Conservation (phyloP, 2,329 filamentous ascomycete genomes). For the Arthrobotrys pseudoclavata region DNA sequence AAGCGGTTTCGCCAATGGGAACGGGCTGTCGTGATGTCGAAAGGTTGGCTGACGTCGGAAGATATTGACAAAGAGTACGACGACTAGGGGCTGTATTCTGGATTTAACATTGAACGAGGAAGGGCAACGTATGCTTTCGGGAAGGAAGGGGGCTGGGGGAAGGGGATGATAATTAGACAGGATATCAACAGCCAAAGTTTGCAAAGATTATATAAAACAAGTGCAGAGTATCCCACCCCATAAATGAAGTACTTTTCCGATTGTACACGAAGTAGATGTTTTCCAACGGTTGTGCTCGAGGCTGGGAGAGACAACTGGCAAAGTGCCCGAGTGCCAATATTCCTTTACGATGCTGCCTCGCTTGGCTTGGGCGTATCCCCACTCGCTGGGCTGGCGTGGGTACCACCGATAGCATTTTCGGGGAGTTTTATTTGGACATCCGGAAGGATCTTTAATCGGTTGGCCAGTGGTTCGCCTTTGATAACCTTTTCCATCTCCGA, state of each 20-base stretch:
- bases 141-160: not conserved
- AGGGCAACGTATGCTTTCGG: not conserved
- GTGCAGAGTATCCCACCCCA: not conserved
- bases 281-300: not conserved
- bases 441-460: constrained; percentile 74
- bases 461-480: constrained; percentile 82
- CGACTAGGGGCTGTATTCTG: not conserved
- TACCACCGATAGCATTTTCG: constrained; percentile 64
- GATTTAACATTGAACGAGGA: not conserved
- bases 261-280: not conserved
- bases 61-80: constrained; percentile 57
- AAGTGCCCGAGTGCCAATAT: not conserved
- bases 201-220: not conserved
- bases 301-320: not conserved
- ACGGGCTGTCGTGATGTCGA: constrained; percentile 51
- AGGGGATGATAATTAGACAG: not conserved
- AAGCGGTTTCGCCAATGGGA: constrained; percentile 50
- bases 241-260: constrained; percentile 4
- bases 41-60: constrained; percentile 53
- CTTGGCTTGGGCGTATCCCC: constrained; percentile 38
- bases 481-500: constrained; percentile 93
- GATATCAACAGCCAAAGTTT: not conserved
- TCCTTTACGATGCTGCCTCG: constrained; percentile 36
- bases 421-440: constrained; percentile 78
- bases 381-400: constrained; percentile 27